These are phyloP conservation scores for Sphagnum contortum DNA, from an alignment of 225 moss, liverwort and hornwort species.

Conservation along the genomic window DNA sequence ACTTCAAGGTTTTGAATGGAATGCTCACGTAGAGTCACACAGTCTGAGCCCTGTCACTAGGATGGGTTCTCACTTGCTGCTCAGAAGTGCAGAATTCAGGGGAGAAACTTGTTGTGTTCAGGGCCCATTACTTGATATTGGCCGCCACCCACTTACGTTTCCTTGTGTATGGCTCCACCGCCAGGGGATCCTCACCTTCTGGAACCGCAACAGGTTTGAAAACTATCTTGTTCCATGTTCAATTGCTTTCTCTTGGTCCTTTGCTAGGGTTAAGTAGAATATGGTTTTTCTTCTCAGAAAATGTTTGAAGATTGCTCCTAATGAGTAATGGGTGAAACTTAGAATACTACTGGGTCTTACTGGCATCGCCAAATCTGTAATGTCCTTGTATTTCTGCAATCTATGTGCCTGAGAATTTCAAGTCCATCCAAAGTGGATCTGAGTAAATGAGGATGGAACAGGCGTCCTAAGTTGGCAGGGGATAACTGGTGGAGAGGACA, in stretches of 20 bases:
- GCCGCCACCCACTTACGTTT: constrained; percentile 66
- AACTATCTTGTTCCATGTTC: background rate
- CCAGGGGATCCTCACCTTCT: constrained; percentile 68
- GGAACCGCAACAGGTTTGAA: constrained; percentile 63
- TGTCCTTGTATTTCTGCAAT: too few relatives aligned
- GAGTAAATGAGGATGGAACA: constrained; percentile 7
- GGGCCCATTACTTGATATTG: constrained; percentile 65
- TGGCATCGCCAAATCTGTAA: too few relatives aligned
- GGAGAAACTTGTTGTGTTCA: background rate
- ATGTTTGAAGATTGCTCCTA: background rate
- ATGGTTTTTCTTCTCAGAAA: background rate
- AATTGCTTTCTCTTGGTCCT: background rate
- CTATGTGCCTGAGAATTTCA: too few relatives aligned
- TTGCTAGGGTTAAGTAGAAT: background rate
- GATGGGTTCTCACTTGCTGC: too few relatives aligned
- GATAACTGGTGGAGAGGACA: constrained; percentile 98
- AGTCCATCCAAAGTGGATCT: too few relatives aligned
- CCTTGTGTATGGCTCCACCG: constrained; percentile 70
- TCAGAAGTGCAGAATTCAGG: too few relatives aligned
- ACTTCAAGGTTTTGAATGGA: too few relatives aligned
- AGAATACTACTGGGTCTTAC: too few relatives aligned
- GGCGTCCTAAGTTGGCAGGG: constrained; percentile 64
- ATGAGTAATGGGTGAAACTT: too few relatives aligned
- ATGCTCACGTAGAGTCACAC: too few relatives aligned
- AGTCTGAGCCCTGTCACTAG: too few relatives aligned